phyloP scores from a whole-genome alignment of 192 early-diverging fungal species.

The Globomyces pollinis-pini region DNA sequence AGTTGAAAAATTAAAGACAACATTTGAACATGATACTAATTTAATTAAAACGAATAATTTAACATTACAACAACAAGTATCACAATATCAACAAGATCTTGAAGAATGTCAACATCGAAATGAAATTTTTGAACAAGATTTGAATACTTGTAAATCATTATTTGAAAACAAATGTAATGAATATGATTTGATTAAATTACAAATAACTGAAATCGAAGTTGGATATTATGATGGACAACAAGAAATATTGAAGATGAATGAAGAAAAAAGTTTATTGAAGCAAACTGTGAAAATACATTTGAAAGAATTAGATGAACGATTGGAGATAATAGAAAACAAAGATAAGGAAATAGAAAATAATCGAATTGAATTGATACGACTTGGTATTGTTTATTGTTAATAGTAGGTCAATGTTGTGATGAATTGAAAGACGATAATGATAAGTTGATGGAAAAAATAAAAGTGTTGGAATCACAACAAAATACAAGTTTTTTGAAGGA shows the following conservation, averaged over 20 bases:
- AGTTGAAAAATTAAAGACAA: slow-evolving; percentile 9
- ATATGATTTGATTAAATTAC: slow-evolving; percentile 36
- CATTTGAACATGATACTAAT: slow-evolving; percentile 4
- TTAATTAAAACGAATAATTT: not conserved
- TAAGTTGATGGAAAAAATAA: not conserved
- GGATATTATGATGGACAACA: slow-evolving; percentile 33
- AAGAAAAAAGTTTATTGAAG: slow-evolving; percentile 27
- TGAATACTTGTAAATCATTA: slow-evolving; percentile 39
- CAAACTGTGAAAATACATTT: slow-evolving; percentile 9
- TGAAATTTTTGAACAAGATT: slow-evolving; percentile 39
- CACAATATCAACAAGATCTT: slow-evolving; percentile 13
- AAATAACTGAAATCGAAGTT: slow-evolving; percentile 42
- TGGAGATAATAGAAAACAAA: slow-evolving; percentile 31
- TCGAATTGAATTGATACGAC: slow-evolving; percentile 8
- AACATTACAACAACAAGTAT: not conserved
- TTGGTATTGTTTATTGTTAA: not conserved
- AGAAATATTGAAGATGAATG: slow-evolving; percentile 11
- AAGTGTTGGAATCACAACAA: not conserved
- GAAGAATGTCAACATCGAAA: slow-evolving; percentile 30
- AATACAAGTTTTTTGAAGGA: not conserved
- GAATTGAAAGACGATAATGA: not conserved
- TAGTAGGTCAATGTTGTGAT: not conserved
- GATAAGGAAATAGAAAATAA: slow-evolving; percentile 31
- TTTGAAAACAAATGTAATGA: slow-evolving; percentile 46
- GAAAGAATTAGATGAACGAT: slow-evolving; percentile 41